Percentiles rank a stretch among this genome's conserved stretches.
These are phyloP conservation scores for Naematelia aurantialba DNA, from an alignment of 768 basidiomycete genomes.

Conservation along the genomic window DNA sequence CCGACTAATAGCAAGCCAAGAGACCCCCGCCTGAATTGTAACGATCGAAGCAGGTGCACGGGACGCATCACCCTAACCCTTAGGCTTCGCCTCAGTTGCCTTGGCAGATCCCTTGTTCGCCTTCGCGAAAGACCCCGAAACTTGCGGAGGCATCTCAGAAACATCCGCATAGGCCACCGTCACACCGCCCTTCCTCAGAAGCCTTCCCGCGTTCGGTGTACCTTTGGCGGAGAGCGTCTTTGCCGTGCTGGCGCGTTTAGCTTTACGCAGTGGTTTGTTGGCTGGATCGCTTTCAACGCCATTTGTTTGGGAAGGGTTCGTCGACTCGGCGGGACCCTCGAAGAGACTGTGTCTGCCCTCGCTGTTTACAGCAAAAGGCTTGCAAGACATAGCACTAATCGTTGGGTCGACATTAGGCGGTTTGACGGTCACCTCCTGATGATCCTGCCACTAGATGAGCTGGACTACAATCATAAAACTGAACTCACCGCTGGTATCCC, in stretches of 20 bases:
- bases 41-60: too few relatives aligned
- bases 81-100: background rate
- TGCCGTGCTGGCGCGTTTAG: background rate
- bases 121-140: background rate
- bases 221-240: constrained; percentile 19
- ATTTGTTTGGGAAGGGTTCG: too few relatives aligned
- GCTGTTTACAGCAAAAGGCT: constrained; percentile 2
- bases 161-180: background rate
- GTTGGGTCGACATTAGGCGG: constrained; percentile 2
- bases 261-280: constrained; percentile 5
- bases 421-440: background rate
- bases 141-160: background rate
- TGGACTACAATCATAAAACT: background rate
- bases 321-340: too few relatives aligned
- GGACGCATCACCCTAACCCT: too few relatives aligned
- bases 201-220: constrained; percentile 36
- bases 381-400: constrained; percentile 4
- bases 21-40: too few relatives aligned
- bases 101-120: constrained; percentile 5
- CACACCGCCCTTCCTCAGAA: constrained; percentile 16
- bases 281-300: constrained; percentile 1
- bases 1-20: too few relatives aligned
- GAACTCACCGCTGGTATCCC: background rate
- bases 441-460: background rate
- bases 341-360: background rate